phyloP scores from a whole-genome alignment of 495 filamentous ascomycete genomes.

The Venustampulla echinocandica region DNA sequence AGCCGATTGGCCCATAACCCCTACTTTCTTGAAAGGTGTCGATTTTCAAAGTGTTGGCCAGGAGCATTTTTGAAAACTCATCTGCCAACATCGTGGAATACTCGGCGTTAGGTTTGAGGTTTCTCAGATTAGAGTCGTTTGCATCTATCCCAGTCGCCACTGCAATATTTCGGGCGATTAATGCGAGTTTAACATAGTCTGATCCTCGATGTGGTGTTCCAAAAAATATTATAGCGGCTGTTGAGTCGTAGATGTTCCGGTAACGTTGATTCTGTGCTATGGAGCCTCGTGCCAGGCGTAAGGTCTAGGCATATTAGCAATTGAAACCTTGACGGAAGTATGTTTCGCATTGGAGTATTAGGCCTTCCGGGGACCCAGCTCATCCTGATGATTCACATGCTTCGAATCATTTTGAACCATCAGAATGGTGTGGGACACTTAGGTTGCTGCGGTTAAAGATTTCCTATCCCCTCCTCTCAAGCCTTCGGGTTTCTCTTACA shows the following conservation, averaged over 20 bases:
- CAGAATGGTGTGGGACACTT: too few species aligned
- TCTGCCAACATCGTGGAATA: conserved; percentile 10
- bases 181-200: conserved; percentile 5
- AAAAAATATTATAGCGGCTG: conserved; percentile 14
- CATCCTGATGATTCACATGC: too few species aligned
- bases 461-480: too few species aligned
- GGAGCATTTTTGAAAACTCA: conserved; percentile 7
- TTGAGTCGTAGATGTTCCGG: conserved; percentile 12
- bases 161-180: conserved; percentile 9
- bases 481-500: too few species aligned
- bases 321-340: too few species aligned
- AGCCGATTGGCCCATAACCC: conserved; percentile 1
- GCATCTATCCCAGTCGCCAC: conserved; percentile 10
- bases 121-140: conserved; percentile 2
- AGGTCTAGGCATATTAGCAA: not conserved
- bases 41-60: conserved; percentile 7
- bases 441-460: too few species aligned
- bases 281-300: too few species aligned
- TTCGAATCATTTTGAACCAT: too few species aligned
- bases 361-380: too few species aligned
- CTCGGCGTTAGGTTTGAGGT: conserved; percentile 10
- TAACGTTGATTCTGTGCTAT: too few species aligned
- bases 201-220: conserved; percentile 20
- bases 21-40: conserved; percentile 15
- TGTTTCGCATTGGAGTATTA: too few species aligned